Evolutionary conservation across 2,329 filamentous ascomycete species (phyloP).

Genomic region (Pseudogymnoascus sp.): DNA sequence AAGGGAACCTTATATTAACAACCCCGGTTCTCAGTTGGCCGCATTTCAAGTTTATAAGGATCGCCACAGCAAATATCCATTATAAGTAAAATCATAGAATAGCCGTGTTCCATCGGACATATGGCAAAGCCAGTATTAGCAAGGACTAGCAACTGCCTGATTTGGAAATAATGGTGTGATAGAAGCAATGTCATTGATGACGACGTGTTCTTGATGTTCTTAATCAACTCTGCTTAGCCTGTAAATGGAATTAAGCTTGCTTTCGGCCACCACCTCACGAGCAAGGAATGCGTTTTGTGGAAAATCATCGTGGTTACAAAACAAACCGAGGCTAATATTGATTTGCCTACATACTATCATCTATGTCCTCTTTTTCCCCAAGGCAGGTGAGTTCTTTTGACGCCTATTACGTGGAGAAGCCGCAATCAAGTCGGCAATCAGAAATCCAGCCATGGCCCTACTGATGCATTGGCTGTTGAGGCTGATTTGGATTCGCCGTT

Average conservation of each 20-base stretch:
- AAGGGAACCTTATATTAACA: not conserved
- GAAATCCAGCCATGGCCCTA: not conserved
- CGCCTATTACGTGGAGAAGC: not conserved
- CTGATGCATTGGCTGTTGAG: not conserved
- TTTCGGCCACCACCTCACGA: not conserved
- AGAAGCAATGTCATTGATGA: not conserved
- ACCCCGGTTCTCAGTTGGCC: not conserved
- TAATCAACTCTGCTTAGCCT: not conserved
- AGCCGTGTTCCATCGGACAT: not conserved
- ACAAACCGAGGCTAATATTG: not conserved
- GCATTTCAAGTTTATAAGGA: not conserved
- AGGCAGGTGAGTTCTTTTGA: not conserved
- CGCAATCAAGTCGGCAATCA: not conserved
- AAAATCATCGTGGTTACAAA: not conserved
- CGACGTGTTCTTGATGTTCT: not conserved
- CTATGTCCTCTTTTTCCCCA: not conserved
- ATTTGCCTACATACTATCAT: not conserved
- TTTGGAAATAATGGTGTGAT: not conserved
- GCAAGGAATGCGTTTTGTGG: not conserved
- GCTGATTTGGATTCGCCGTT: not conserved
- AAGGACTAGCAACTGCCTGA: not conserved
- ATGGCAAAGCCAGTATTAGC: not conserved
- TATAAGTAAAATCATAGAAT: not conserved
- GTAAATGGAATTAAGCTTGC: not conserved
- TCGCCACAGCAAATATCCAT: constrained; percentile 2